These are phyloP conservation scores for Microbotryomycetes sp. DNA, from an alignment of 1,284 basidiomycete species.

Conservation along the genomic window DNA sequence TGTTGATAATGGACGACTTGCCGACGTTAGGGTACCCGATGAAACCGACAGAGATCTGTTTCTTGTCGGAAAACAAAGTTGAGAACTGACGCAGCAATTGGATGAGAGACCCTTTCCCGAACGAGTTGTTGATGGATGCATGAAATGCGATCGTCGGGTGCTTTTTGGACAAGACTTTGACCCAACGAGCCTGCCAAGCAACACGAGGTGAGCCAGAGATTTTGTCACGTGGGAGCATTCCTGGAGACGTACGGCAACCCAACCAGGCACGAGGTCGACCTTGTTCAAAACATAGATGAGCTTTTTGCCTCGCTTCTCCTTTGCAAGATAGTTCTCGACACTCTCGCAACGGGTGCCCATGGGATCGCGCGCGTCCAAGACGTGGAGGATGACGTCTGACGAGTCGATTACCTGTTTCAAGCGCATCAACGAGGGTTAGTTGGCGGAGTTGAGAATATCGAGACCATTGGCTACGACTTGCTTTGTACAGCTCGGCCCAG, in stretches of 20 bases:
- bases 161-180: slow-evolving; percentile 87
- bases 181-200: slow-evolving; percentile 76
- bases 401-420: slow-evolving; percentile 79
- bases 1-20: slow-evolving; percentile 97
- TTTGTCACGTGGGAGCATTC: neutral
- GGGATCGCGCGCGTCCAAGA: slow-evolving; percentile 93
- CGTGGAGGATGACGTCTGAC: slow-evolving; percentile 91
- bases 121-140: slow-evolving; percentile 97
- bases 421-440: neutral
- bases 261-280: slow-evolving; percentile 95
- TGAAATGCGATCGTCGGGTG: slow-evolving; percentile 98
- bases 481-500: slow-evolving; percentile 95
- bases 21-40: slow-evolving; percentile 98
- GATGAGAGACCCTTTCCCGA: slow-evolving; percentile 96
- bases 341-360: slow-evolving; percentile 95
- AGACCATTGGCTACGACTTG: neutral
- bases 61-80: slow-evolving; percentile 95
- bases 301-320: slow-evolving; percentile 97
- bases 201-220: neutral
- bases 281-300: slow-evolving; percentile 97
- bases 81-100: slow-evolving; percentile 95
- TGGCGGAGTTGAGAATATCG: neutral
- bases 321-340: slow-evolving; percentile 85
- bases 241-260: slow-evolving; percentile 78
- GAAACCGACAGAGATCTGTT: slow-evolving; percentile 97